Evolutionary conservation across 768 basidiomycete species (phyloP).

Genomic region (Pleurotus cornucopiae): DNA sequence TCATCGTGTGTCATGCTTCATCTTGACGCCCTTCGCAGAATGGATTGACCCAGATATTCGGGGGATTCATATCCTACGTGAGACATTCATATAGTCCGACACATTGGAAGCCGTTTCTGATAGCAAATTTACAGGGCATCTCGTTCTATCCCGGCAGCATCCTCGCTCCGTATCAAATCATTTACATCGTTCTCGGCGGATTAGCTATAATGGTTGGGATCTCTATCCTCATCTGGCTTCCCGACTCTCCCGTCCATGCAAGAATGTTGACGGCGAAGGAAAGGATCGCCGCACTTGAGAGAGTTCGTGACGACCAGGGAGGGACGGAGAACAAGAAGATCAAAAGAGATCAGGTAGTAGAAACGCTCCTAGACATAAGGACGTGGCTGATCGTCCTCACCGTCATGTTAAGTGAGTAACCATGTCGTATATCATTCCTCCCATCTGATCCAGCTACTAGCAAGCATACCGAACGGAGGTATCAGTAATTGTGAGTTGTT

Average conservation of each 20-base stretch:
- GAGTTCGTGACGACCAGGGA: constrained; percentile 63
- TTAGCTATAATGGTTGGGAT: constrained; percentile 57
- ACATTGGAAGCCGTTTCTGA: not conserved
- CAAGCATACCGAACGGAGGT: constrained; percentile 63
- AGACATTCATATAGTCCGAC: constrained; percentile 11
- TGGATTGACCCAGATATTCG: constrained; percentile 54
- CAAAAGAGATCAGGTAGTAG: constrained; percentile 55
- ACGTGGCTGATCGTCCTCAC: constrained; percentile 63
- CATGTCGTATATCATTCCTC: not conserved
- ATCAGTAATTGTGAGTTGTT: constrained; percentile 54
- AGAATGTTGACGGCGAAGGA: constrained; percentile 53
- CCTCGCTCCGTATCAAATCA: constrained; percentile 56
- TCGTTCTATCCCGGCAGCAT: constrained; percentile 45
- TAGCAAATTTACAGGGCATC: constrained; percentile 37
- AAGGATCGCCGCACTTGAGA: constrained; percentile 57
- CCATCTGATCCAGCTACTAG: constrained; percentile 25
- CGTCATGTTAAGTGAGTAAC: constrained; percentile 48
- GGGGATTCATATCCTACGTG: constrained; percentile 62
- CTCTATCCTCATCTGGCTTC: constrained; percentile 54
- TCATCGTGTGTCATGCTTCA: not conserved
- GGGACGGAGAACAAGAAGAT: constrained; percentile 58
- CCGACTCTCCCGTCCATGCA: constrained; percentile 64
- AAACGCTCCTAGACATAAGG: constrained; percentile 52
- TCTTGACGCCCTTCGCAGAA: constrained; percentile 32
- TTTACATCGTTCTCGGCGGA: constrained; percentile 57